Evolutionary conservation across 1,284 basidiomycete genomes (phyloP).

Genomic region (Cutaneotrichosporon sp.): DNA sequence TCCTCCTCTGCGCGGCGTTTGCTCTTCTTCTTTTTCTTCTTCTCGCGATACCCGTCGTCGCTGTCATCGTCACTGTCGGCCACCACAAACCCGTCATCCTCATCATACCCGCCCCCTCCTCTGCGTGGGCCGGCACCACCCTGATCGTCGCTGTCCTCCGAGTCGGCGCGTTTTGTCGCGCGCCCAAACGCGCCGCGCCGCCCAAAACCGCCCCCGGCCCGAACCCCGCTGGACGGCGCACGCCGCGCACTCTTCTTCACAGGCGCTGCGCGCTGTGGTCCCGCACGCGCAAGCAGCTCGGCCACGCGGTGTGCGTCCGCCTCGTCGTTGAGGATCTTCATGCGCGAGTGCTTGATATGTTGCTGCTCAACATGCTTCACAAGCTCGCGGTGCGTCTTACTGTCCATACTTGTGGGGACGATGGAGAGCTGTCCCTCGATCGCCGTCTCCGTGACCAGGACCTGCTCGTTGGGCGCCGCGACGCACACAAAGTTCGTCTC

Average conservation of each 20-base stretch:
- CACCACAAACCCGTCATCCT: conserved; percentile 47
- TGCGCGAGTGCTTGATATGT: conserved; percentile 41
- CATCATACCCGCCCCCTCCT: conserved; percentile 31
- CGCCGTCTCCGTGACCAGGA: conserved; percentile 38
- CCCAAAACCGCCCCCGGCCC: conserved; percentile 3
- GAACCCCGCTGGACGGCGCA: conserved; percentile 4
- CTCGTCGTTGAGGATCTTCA: conserved; percentile 42
- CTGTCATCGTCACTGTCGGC: conserved; percentile 30
- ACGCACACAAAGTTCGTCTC: conserved; percentile 35
- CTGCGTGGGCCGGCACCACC: conserved; percentile 4
- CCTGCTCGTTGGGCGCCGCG: conserved; percentile 24
- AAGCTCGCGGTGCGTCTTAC: conserved; percentile 43
- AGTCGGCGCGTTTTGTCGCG: conserved; percentile 14
- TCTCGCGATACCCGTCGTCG: conserved; percentile 17
- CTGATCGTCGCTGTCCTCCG: conserved; percentile 11
- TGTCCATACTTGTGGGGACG: conserved; percentile 38
- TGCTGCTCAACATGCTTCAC: conserved; percentile 42
- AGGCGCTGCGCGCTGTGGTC: conserved; percentile 15
- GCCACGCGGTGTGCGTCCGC: conserved; percentile 26
- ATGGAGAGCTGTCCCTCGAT: conserved; percentile 41
- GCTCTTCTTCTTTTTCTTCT: conserved; percentile 14
- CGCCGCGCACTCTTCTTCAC: conserved; percentile 1
- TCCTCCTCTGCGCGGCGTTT: conserved; percentile 21
- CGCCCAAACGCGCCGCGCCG: neutral
- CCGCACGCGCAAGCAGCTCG: conserved; percentile 26